phyloP scores from a whole-genome alignment of 345 rosid species.

The Aethionema arabicum region DNA sequence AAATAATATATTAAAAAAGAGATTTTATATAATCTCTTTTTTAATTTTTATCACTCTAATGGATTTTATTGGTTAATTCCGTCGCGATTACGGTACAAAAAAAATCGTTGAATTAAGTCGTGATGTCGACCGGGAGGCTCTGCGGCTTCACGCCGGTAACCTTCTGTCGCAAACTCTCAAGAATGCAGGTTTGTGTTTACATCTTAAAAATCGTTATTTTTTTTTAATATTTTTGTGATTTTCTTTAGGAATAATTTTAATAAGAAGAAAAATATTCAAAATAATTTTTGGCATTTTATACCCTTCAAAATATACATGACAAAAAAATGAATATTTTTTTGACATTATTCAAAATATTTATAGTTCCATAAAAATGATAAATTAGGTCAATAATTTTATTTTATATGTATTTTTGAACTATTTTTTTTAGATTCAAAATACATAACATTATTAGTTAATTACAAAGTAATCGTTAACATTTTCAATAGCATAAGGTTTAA shows the following conservation, averaged over 20 bases:
- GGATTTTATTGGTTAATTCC: constrained; percentile 25
- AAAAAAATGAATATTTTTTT: no score
- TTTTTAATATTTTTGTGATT: neutral
- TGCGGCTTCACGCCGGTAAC: constrained; percentile 50
- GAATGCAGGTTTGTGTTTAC: constrained; percentile 42
- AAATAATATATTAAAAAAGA: constrained; percentile 28
- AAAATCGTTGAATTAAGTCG: constrained; percentile 25
- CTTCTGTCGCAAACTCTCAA: constrained; percentile 42
- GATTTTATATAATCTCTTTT: constrained; percentile 6
- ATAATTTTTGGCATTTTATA: no score
- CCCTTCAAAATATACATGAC: no score
- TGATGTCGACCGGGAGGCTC: constrained; percentile 43
- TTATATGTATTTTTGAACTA: no score
- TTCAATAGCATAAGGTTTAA: no score
- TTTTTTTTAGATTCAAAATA: no score
- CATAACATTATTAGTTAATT: no score
- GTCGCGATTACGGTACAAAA: neutral
- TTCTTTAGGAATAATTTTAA: neutral
- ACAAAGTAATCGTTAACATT: no score
- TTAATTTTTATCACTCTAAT: neutral
- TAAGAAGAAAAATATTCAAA: no score
- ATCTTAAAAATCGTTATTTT: neutral
- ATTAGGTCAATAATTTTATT: no score
- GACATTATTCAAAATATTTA: no score
- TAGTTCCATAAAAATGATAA: no score